Conservation (phyloP, 805 yeast species). For the Candida boidinii region DNA sequence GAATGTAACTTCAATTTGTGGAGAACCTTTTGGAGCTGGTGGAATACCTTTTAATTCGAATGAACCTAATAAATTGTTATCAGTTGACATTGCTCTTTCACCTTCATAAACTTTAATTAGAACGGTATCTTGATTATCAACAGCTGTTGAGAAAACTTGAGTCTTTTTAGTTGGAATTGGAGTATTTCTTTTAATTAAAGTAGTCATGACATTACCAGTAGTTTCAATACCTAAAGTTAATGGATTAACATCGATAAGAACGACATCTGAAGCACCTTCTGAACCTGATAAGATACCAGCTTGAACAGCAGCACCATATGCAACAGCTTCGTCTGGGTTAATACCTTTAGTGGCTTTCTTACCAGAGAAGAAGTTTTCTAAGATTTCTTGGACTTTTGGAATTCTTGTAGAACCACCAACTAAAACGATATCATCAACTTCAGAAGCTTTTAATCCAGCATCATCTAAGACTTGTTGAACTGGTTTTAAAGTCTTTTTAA, state of each 20-base stretch:
- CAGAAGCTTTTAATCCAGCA: constrained; percentile 79
- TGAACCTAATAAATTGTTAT: constrained; percentile 83
- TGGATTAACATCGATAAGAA: constrained; percentile 88
- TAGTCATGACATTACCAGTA: constrained; percentile 96
- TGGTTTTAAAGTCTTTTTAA: constrained; percentile 92
- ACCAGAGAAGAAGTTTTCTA: constrained; percentile 85
- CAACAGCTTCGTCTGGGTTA: constrained; percentile 99
- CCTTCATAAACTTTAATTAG: constrained; percentile 93
- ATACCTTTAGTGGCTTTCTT: constrained; percentile 96
- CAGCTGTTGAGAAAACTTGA: constrained; percentile 92
- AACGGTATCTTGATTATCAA: constrained; percentile 93
- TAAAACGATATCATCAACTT: constrained; percentile 87
- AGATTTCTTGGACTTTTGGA: constrained; percentile 93
- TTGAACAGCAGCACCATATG: constrained; percentile 98
- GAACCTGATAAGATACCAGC: constrained; percentile 97
- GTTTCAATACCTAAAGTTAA: constrained; percentile 94
- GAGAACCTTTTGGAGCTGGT: constrained; percentile 88
- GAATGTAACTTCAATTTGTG: constrained; percentile 86
- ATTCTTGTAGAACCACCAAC: constrained; percentile 99
- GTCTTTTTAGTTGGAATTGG: constrained; percentile 94
- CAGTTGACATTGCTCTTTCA: constrained; percentile 92
- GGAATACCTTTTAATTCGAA: constrained; percentile 83
- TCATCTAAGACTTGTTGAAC: constrained; percentile 94
- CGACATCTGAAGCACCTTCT: constrained; percentile 84
- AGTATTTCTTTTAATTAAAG: constrained; percentile 88